Evolutionary conservation across 352 stramenopile species (phyloP), one percentile per base, ranked within the genome.

Genomic region (Phytophthora meadii): DNA sequence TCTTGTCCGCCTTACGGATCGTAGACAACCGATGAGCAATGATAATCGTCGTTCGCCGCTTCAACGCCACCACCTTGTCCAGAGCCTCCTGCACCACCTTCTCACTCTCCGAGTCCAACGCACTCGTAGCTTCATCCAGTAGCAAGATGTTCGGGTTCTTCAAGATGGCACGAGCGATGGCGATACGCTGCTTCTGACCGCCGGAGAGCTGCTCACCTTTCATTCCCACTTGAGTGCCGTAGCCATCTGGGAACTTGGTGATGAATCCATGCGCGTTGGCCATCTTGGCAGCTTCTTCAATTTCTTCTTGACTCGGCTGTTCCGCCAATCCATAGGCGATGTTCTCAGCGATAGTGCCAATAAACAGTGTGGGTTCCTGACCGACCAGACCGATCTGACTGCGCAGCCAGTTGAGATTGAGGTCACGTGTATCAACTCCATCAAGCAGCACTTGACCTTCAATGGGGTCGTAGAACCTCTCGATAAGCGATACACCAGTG

Each of bases 181-280:
- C 89, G 59, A 98, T 93, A 3, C 95, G 78, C 54, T 90, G 81
- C 68, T 89, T 88, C 65, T 92, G 83, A 5, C 83, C 81, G 1
- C 83, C 83, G 0, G 73, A 86, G 11, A 92, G 39, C 44, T 87
- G 97, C 34, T 98, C 69, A 6, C 96, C 97, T 10, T 96, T 86
- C 74, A 98, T 96, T 17, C 96, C 95, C 6, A 99, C 94, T 49
- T 96, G 75, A 1, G 95, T 98, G 15, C 98, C 78, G 76, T 94
- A 98, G 28, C 90, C 84, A 36, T 98, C 87, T 0, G 94, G 79
- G 28, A 99, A 97, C 7, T 75, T 47, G 0, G 65, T 74, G 77
- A 98, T 98, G 65, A 98, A 99, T 42, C 82, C 76, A 72, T 98
- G 81, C 0, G 93, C 93, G 73, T 98, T 98, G n/a, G 94, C 93